phyloP scores from a whole-genome alignment of 1,284 basidiomycete species.

The Ustilago xerochloae region DNA sequence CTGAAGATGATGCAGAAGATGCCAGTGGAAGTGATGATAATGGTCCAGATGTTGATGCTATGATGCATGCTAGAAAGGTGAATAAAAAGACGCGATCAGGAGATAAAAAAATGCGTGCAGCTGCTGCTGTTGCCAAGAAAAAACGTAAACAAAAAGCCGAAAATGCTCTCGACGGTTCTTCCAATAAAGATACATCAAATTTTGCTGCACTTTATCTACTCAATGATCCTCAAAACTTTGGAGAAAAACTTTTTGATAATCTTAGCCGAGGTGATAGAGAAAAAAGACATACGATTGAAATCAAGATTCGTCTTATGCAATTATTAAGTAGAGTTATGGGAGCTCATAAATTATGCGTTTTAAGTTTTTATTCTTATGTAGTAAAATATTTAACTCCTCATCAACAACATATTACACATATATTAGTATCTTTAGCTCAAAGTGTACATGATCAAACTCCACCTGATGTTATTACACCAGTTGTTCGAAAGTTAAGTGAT shows the following conservation, averaged over 20 bases:
- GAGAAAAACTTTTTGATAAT: slow-evolving; percentile 91
- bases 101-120: slow-evolving; percentile 63
- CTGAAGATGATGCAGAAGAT: slow-evolving; percentile 59
- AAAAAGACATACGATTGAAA: slow-evolving; percentile 87
- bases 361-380: slow-evolving; percentile 97
- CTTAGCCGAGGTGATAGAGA: slow-evolving; percentile 80
- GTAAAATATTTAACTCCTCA: slow-evolving; percentile 90
- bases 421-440: slow-evolving; percentile 93
- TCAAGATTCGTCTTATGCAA: slow-evolving; percentile 97
- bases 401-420: slow-evolving; percentile 91
- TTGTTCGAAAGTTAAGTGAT: slow-evolving; percentile 89
- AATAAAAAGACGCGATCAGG: slow-evolving; percentile 64
- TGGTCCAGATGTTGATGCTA: slow-evolving; percentile 53
- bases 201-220: slow-evolving; percentile 94
- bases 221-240: slow-evolving; percentile 94
- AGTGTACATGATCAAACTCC: slow-evolving; percentile 95
- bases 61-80: slow-evolving; percentile 65
- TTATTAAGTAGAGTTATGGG: slow-evolving; percentile 95
- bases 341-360: slow-evolving; percentile 88
- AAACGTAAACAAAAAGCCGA: slow-evolving; percentile 51
- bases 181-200: slow-evolving; percentile 71
- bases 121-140: slow-evolving; percentile 58
- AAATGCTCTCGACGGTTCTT: slow-evolving; percentile 43
- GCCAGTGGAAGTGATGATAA: slow-evolving; percentile 47
- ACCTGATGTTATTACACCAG: slow-evolving; percentile 89